These are phyloP conservation scores for Apodospora peruviana DNA, from an alignment of 495 filamentous ascomycete species.

Conservation along the genomic window DNA sequence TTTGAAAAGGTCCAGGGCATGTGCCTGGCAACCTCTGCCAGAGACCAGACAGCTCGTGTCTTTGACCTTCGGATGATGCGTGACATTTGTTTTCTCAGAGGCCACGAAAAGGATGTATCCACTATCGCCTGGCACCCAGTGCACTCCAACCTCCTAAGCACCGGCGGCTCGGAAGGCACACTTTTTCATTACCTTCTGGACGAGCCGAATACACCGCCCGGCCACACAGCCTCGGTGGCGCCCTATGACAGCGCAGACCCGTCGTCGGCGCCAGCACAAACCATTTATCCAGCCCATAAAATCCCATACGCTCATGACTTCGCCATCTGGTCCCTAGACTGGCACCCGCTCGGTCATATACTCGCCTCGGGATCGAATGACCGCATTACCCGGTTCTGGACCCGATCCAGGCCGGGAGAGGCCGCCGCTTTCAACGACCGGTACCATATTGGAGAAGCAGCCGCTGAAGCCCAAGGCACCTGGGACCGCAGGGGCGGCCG, in stretches of 20 bases:
- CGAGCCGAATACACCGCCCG: conserved; percentile 76
- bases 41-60: conserved; percentile 85
- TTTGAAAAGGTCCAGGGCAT: conserved; percentile 81
- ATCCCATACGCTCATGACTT: conserved; percentile 84
- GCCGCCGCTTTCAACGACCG: conserved; percentile 72
- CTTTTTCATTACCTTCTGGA: conserved; percentile 89
- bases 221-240: conserved; percentile 59
- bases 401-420: conserved; percentile 80
- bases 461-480: conserved; percentile 87
- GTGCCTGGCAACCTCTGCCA: conserved; percentile 82
- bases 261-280: conserved; percentile 68
- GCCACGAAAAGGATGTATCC: conserved; percentile 92
- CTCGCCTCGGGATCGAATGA: conserved; percentile 98
- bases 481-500: conserved; percentile 78
- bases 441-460: conserved; percentile 90
- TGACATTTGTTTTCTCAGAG: conserved; percentile 83
- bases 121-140: conserved; percentile 92
- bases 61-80: conserved; percentile 98
- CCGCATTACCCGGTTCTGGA: conserved; percentile 94
- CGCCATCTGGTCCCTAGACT: conserved; percentile 94
- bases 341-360: conserved; percentile 94
- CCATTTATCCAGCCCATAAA: conserved; percentile 82
- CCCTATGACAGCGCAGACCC: conserved; percentile 82
- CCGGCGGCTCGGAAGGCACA: conserved; percentile 81
- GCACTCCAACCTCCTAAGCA: conserved; percentile 81